Evolutionary conservation across 2,329 filamentous ascomycete species (phyloP).

Genomic region (Fusarium udum): DNA sequence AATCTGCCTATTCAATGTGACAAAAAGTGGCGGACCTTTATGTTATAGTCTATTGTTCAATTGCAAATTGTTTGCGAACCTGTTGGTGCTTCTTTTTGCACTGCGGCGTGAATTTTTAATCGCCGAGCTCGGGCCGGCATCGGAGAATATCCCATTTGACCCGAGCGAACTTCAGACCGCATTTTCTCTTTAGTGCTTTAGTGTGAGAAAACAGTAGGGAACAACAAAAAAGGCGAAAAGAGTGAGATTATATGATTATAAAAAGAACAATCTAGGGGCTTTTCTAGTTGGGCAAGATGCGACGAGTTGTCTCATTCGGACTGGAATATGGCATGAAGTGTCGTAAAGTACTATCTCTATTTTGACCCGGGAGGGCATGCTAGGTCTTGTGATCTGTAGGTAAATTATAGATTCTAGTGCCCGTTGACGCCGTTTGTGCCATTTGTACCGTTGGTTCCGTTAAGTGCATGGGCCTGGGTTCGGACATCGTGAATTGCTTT

Average conservation of each 20-base stretch:
- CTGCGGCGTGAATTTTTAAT: background rate
- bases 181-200: background rate
- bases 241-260: rapidly evolving
- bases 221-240: no score
- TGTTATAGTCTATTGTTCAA: rapidly evolving
- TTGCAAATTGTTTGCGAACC: background rate
- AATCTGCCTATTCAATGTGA: background rate
- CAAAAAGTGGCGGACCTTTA: rapidly evolving
- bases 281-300: rapidly evolving
- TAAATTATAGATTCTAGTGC: background rate
- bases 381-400: background rate
- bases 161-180: background rate
- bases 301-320: background rate
- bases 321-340: background rate
- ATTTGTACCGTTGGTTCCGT: conserved; percentile 9
- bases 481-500: conserved; percentile 82
- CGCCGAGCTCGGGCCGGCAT: conserved; percentile 21
- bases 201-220: rapidly evolving
- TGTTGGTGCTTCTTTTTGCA: background rate
- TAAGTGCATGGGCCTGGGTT: background rate
- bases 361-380: conserved; percentile 1
- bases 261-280: rapidly evolving
- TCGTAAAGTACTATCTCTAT: background rate
- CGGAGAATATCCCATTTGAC: background rate
- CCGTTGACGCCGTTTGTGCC: conserved; percentile 16